phyloP scores from a whole-genome alignment of 1,284 basidiomycete genomes.

The Sanghuangporus sanghuang region DNA sequence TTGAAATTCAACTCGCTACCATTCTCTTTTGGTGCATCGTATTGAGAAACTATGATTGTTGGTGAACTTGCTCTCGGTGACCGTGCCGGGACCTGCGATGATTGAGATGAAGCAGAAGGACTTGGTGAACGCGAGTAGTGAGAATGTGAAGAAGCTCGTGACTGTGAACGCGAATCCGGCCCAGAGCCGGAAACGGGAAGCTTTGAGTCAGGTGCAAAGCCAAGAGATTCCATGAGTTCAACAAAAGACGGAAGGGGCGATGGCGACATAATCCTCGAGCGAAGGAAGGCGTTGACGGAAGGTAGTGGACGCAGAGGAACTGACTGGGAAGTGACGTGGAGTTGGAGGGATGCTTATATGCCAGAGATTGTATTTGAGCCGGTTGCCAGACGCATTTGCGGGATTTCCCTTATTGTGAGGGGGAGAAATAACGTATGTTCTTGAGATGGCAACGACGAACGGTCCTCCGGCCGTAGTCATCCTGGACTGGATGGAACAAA shows the following conservation, averaged over 20 bases:
- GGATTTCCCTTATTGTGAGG: conserved; percentile 14
- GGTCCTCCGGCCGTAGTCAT: conserved; percentile 24
- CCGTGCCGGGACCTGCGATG: background rate
- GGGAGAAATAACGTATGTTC: background rate
- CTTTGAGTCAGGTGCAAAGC: conserved; percentile 42
- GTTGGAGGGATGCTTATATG: conserved; percentile 12
- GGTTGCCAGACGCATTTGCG: conserved; percentile 17
- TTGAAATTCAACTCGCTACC: conserved; percentile 5
- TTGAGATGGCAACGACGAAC: conserved; percentile 24
- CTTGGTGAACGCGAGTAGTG: background rate
- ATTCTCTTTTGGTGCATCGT: conserved; percentile 7
- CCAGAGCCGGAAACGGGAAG: conserved; percentile 38
- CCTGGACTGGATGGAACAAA: background rate
- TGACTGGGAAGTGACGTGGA: conserved; percentile 20
- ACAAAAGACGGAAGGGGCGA: conserved; percentile 68
- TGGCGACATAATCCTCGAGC: conserved; percentile 10
- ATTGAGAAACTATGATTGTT: conserved; percentile 16
- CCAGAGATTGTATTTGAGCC: conserved; percentile 10
- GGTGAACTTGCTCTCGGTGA: conserved; percentile 9
- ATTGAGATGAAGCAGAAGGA: conserved; percentile 2
- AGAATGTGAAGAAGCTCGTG: conserved; percentile 22
- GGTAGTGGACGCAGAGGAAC: conserved; percentile 26
- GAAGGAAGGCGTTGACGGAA: conserved; percentile 4
- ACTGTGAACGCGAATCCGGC: conserved; percentile 38
- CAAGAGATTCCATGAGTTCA: conserved; percentile 76